Conservation (phyloP, 2,329 filamentous ascomycete genomes). For the Neonectria coccinea region DNA sequence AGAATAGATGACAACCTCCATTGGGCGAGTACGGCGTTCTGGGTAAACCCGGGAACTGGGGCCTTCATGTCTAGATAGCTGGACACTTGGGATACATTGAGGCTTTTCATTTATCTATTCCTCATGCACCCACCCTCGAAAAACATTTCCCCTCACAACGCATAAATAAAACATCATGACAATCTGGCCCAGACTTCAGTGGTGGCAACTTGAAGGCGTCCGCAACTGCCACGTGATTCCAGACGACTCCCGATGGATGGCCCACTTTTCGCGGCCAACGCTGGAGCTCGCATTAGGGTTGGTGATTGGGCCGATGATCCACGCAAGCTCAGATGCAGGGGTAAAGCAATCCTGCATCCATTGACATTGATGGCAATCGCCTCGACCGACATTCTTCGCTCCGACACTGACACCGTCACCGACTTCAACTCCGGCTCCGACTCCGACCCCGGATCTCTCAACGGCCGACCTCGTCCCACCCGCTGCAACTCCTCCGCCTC, state of each 20-base stretch:
- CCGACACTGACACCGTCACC: neutral
- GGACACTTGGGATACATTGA: constrained; percentile 7
- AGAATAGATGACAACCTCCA: constrained; percentile 20
- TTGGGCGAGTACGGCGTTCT: constrained; percentile 2
- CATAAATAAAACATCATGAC: constrained; percentile 1
- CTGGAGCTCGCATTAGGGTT: constrained; percentile 26
- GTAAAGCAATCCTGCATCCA: constrained; percentile 33
- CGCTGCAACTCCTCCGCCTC: constrained; percentile 3
- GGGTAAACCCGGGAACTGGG: constrained; percentile 3
- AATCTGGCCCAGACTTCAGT: neutral
- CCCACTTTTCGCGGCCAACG: constrained; percentile 37
- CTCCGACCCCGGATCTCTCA: constrained; percentile 6
- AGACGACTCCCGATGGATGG: constrained; percentile 18
- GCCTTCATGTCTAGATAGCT: constrained; percentile 2
- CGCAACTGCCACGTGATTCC: constrained; percentile 22
- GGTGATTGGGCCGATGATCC: constrained; percentile 24
- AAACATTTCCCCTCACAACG: constrained; percentile 6
- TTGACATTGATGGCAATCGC: constrained; percentile 29
- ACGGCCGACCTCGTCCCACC: neutral
- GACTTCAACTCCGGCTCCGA: neutral
- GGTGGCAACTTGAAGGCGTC: neutral
- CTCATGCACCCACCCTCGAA: neutral
- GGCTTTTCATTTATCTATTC: neutral
- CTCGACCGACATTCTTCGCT: constrained; percentile 10
- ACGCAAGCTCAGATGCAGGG: constrained; percentile 37